Conservation (phyloP, 73 alveolate species). For the Paramecium octaurelia region DNA sequence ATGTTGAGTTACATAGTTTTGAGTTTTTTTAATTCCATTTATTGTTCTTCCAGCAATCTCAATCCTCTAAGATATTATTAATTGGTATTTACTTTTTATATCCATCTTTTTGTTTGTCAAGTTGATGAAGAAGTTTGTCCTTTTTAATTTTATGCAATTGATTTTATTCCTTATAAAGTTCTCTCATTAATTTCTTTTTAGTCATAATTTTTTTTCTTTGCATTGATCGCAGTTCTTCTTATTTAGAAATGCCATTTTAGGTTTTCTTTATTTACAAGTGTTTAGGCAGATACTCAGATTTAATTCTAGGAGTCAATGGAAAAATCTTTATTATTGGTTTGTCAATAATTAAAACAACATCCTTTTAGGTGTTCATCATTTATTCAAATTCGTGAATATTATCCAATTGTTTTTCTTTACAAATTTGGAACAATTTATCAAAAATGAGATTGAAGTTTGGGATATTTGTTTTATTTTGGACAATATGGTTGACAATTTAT, state of each 20-base stretch:
- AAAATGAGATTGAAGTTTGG: background rate
- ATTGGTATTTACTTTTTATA: background rate
- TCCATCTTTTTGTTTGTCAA: background rate
- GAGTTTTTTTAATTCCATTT: constrained; percentile 1
- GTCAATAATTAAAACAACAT: background rate
- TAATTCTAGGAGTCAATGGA: constrained; percentile 22
- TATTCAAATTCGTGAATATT: background rate
- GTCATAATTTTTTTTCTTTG: background rate
- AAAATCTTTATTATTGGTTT: background rate
- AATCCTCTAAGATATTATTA: background rate
- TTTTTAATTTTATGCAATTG: background rate
- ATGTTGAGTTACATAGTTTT: background rate
- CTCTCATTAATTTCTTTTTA: constrained; percentile 27
- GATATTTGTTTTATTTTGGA: background rate
- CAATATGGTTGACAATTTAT: background rate
- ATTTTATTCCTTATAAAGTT: constrained; percentile 3
- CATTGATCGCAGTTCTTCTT: background rate
- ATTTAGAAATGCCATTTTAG: background rate
- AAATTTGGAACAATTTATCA: background rate
- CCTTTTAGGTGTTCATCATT: background rate
- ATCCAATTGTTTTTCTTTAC: background rate
- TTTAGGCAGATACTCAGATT: background rate
- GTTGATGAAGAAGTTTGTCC: background rate
- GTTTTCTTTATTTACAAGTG: background rate
- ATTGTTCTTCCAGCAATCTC: background rate